A percentile compares a stretch with the other conserved stretches of the same genome.
Conservation (phyloP, 352 stramenopile genomes). For the Pythium coloratum region DNA sequence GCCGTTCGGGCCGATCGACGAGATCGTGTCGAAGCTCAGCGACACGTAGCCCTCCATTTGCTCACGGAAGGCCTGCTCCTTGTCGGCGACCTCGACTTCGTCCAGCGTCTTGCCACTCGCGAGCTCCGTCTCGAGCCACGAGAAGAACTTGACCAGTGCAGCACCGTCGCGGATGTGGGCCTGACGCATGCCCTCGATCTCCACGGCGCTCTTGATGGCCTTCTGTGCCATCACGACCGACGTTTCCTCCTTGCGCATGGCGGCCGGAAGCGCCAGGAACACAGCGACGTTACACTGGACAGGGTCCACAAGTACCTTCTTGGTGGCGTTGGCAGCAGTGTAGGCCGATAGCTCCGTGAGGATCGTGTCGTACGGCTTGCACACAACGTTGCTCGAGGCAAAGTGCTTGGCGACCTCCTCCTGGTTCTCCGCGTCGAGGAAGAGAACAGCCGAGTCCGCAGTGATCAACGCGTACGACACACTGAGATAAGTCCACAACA, state of each 20-base stretch:
- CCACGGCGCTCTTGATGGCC: conserved; percentile 93
- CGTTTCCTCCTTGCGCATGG: conserved; percentile 70
- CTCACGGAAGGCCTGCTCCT: conserved; percentile 88
- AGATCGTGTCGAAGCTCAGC: conserved; percentile 98
- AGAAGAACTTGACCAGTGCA: conserved; percentile 94
- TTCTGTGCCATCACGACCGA: conserved; percentile 85
- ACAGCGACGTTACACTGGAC: conserved; percentile 85
- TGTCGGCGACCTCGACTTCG: conserved; percentile 89
- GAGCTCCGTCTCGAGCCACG: conserved; percentile 88
- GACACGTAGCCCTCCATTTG: conserved; percentile 89
- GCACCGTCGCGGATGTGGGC: conserved; percentile 95
- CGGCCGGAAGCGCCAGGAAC: conserved; percentile 72
- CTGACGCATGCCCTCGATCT: conserved; percentile 95
- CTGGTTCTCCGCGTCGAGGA: conserved; percentile 85
- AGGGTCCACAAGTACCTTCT: conserved; percentile 75
- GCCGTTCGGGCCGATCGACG: conserved; percentile 94
- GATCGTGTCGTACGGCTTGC: conserved; percentile 64
- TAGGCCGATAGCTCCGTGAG: conserved; percentile 50
- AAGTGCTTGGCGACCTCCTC: conserved; percentile 59
- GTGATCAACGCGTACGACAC: conserved; percentile 94
- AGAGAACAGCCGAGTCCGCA: conserved; percentile 87
- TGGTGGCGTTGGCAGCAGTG: conserved; percentile 43
- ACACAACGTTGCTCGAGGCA: conserved; percentile 46
- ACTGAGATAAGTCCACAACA: conserved; percentile 27
- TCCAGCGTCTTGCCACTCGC: conserved; percentile 57